phyloP scores from a whole-genome alignment of 306 rosid species.

The Acacia crassicarpa region DNA sequence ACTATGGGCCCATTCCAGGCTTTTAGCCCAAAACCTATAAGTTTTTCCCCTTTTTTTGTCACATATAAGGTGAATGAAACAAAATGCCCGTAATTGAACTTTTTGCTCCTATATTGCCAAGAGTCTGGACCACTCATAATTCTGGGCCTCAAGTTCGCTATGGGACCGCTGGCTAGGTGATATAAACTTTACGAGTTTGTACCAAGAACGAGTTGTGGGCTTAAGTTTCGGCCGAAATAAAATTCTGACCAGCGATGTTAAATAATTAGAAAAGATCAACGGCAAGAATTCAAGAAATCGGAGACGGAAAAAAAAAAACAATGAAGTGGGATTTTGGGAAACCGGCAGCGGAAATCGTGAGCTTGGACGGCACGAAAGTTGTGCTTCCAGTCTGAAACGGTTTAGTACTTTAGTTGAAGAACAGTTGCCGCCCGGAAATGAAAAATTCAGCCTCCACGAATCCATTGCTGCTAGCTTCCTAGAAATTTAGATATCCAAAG shows the following conservation, averaged over 20 bases:
- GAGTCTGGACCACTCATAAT: neutral
- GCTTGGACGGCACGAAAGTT: conserved; percentile 27
- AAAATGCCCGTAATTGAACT: too few species aligned
- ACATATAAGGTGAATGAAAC: neutral
- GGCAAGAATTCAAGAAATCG: too few species aligned
- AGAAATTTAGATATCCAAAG: neutral
- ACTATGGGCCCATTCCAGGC: neutral
- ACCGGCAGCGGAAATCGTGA: neutral
- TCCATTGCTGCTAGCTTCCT: neutral
- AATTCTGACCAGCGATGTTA: neutral
- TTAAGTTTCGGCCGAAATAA: neutral
- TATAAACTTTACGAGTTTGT: neutral
- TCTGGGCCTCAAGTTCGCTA: neutral
- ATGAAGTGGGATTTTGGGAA: neutral
- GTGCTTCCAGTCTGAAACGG: neutral
- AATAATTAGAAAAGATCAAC: neutral
- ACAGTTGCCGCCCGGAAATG: neutral
- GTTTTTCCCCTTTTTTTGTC: too few species aligned
- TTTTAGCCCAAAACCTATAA: neutral
- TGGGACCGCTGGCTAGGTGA: neutral
- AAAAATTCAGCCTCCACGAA: neutral
- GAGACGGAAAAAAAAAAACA: too few species aligned
- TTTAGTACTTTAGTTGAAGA: neutral
- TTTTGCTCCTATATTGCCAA: too few species aligned
- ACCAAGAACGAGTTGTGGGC: neutral